These are phyloP conservation scores for Gentiana macrophylla DNA, from an alignment of 257 asterid species.

Conservation along the genomic window DNA sequence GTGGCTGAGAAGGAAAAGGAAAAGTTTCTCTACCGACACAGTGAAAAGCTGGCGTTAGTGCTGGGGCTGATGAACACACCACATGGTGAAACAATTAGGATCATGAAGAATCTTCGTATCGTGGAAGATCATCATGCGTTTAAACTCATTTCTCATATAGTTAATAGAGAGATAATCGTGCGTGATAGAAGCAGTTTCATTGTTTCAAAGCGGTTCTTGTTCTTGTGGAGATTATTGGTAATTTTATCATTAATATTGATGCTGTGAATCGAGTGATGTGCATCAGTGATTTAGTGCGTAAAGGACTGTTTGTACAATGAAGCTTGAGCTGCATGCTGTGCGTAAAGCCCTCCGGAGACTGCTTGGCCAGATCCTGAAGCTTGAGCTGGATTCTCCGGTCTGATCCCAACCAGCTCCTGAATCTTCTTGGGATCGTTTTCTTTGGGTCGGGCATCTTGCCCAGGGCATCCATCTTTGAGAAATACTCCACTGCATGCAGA, in stretches of 20 bases:
- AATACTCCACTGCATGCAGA: too few relatives aligned
- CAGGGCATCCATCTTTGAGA: too few relatives aligned
- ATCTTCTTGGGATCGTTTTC: too few relatives aligned
- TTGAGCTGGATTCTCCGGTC: too few relatives aligned
- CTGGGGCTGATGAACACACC: slow-evolving; percentile 39
- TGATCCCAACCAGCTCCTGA: too few relatives aligned
- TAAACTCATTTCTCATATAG: slow-evolving; percentile 51
- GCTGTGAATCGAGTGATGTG: too few relatives aligned
- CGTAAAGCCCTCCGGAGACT: too few relatives aligned
- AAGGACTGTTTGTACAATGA: too few relatives aligned
- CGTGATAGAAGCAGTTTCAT: slow-evolving; percentile 51
- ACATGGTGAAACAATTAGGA: slow-evolving; percentile 39
- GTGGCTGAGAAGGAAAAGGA: slow-evolving; percentile 45
- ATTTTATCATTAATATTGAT: background rate
- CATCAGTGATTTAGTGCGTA: too few relatives aligned
- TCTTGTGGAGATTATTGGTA: slow-evolving; percentile 61
- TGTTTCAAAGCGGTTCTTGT: slow-evolving; percentile 48
- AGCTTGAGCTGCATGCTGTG: too few relatives aligned
- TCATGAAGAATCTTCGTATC: slow-evolving; percentile 55
- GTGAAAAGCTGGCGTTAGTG: slow-evolving; percentile 56
- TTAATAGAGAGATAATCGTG: slow-evolving; percentile 36
- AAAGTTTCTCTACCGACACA: slow-evolving; percentile 35
- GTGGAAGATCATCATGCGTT: slow-evolving; percentile 63
- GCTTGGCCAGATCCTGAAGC: too few relatives aligned
- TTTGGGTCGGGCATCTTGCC: too few relatives aligned